Evolutionary conservation across 345 rosid genomes (phyloP).

Genomic region (Salix koriyanagi): DNA sequence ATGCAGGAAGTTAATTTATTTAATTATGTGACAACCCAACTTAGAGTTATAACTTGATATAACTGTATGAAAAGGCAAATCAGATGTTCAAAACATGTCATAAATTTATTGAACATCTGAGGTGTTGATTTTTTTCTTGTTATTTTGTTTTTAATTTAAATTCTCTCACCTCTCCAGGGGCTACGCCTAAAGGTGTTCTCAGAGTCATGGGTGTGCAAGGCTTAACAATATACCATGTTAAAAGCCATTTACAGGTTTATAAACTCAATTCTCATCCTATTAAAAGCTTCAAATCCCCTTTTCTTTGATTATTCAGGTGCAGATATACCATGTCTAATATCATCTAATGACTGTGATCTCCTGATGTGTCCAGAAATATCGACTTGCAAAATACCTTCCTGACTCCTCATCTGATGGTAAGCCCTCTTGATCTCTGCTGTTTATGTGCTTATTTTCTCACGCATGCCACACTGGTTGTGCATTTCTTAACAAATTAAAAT

Average conservation of each 20-base stretch:
- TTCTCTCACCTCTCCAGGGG: conserved; percentile 48
- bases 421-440: conserved; percentile 11
- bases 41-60: not conserved
- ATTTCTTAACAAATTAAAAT: conserved; percentile 4
- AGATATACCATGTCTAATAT: not conserved
- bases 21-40: not conserved
- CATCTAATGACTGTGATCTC: conserved; percentile 9
- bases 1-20: not conserved
- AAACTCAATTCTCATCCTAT: not conserved
- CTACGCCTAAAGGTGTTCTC: conserved; percentile 98
- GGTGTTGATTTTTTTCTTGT: not conserved
- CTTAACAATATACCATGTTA: conserved; percentile 94
- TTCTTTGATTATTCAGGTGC: conserved; percentile 6
- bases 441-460: not conserved
- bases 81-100: not conserved
- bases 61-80: not conserved
- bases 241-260: conserved; percentile 91
- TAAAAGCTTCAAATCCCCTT: not conserved
- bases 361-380: conserved; percentile 70
- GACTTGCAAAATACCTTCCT: conserved; percentile 89
- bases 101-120: not conserved
- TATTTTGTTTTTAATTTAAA: not conserved
- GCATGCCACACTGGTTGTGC: not conserved
- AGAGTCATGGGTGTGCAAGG: conserved; percentile 99
- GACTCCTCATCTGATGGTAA: conserved; percentile 94